A percentile compares a stretch with the other conserved stretches of the same genome.
Conservation (phyloP, 2,329 filamentous ascomycete species). For the Apiospora rasikravindrae region DNA sequence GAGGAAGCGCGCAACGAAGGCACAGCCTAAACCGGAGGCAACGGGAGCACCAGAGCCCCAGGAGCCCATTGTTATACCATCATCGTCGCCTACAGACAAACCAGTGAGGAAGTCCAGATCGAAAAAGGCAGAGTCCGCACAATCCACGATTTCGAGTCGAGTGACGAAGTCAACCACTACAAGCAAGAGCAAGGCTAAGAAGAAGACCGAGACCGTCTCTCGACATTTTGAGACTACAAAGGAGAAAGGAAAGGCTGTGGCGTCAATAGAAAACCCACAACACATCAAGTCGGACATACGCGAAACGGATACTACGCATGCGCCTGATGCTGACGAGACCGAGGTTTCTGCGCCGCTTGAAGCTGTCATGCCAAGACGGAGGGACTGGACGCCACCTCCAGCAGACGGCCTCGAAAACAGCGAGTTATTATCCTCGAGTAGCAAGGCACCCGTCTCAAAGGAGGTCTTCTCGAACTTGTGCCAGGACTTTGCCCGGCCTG, state of each 20-base stretch:
- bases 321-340: not conserved
- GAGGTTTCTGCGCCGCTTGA: constrained; percentile 34
- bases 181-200: constrained; percentile 31
- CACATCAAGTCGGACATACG: not conserved
- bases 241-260: constrained; percentile 22
- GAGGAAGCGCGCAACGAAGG: constrained; percentile 24
- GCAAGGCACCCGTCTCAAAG: constrained; percentile 25
- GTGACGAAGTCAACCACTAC: constrained; percentile 25
- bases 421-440: constrained; percentile 39
- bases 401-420: constrained; percentile 42
- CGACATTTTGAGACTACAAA: constrained; percentile 31
- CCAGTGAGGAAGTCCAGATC: constrained; percentile 44
- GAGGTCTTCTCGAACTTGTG: constrained; percentile 51
- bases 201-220: constrained; percentile 38
- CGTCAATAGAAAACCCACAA: constrained; percentile 7
- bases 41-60: not conserved
- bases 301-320: not conserved
- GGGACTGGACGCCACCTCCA: constrained; percentile 70
- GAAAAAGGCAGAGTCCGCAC: constrained; percentile 23
- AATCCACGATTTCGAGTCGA: constrained; percentile 24
- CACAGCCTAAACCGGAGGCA: constrained; percentile 17
- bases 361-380: constrained; percentile 59
- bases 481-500: constrained; percentile 47
- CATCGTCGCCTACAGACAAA: constrained; percentile 36
- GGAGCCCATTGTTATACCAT: constrained; percentile 28